Evolutionary conservation across 257 asterid species (phyloP).

Genomic region (Solanum peruvianum): DNA sequence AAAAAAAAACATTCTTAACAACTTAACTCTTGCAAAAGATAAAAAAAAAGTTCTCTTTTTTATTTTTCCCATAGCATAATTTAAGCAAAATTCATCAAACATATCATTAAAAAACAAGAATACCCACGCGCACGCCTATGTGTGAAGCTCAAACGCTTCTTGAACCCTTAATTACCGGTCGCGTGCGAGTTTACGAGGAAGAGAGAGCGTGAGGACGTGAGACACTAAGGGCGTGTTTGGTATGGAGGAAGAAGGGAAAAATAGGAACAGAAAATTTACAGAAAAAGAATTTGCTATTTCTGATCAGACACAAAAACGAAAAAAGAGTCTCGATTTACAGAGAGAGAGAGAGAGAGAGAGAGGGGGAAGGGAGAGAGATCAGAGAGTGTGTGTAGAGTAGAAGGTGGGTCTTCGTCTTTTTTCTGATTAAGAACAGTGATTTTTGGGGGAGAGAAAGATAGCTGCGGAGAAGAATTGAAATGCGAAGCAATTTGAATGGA

Average conservation of each 20-base stretch:
- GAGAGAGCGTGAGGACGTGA: background rate
- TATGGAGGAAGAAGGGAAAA: background rate
- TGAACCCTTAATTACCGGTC: background rate
- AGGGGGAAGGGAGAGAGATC: slow-evolving; percentile 36
- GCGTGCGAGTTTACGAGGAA: background rate
- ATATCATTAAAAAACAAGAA: background rate
- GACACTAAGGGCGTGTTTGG: background rate
- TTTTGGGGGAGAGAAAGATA: background rate
- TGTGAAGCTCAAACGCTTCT: background rate
- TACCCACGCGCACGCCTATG: background rate
- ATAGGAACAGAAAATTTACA: background rate
- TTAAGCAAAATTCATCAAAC: background rate
- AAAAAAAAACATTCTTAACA: background rate
- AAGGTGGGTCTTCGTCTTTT: slow-evolving; percentile 33
- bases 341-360: slow-evolving; percentile 20
- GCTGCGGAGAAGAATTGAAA: slow-evolving; percentile 18
- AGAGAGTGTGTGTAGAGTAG: slow-evolving; percentile 16
- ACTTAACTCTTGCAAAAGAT: background rate
- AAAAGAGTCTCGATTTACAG: slow-evolving; percentile 19
- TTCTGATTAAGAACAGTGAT: slow-evolving; percentile 16
- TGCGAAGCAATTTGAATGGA: slow-evolving; percentile 35
- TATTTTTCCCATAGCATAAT: background rate
- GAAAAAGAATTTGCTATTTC: slow-evolving; percentile 5
- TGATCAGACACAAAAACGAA: slow-evolving; percentile 43
- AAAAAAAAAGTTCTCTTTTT: background rate